phyloP scores from a whole-genome alignment of 257 asterid species.

The Rhazya stricta region DNA sequence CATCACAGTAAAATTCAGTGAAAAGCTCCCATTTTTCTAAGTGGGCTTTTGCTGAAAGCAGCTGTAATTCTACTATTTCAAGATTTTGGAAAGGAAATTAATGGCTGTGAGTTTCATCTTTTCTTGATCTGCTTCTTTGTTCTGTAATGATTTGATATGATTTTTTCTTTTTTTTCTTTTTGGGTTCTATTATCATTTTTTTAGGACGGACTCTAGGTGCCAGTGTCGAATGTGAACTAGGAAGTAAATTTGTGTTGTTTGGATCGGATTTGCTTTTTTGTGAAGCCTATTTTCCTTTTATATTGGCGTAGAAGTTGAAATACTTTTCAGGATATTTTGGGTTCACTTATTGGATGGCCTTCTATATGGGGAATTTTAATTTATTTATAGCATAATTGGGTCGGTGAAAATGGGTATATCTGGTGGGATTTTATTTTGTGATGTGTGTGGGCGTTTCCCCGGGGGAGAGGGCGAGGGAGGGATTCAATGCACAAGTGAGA shows the following conservation, averaged over 20 bases:
- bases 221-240: background rate
- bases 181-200: background rate
- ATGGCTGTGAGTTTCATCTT: constrained; percentile 23
- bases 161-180: background rate
- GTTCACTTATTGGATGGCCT: background rate
- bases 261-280: constrained; percentile 5
- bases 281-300: background rate
- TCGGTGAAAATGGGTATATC: background rate
- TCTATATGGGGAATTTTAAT: background rate
- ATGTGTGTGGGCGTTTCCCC: background rate
- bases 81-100: background rate
- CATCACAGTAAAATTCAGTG: constrained; percentile 9
- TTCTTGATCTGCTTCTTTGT: constrained; percentile 15
- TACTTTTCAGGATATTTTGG: background rate
- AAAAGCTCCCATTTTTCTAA: background rate
- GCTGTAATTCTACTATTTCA: background rate
- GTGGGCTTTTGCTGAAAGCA: constrained; percentile 15
- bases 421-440: background rate
- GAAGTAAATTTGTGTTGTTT: constrained; percentile 12
- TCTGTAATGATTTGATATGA: background rate
- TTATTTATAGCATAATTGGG: background rate
- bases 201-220: background rate
- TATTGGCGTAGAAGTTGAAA: background rate
- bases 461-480: background rate
- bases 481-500: background rate